These are phyloP conservation scores for Panicum hallii DNA, from an alignment of 202 grass and related monocot species.

Conservation along the genomic window DNA sequence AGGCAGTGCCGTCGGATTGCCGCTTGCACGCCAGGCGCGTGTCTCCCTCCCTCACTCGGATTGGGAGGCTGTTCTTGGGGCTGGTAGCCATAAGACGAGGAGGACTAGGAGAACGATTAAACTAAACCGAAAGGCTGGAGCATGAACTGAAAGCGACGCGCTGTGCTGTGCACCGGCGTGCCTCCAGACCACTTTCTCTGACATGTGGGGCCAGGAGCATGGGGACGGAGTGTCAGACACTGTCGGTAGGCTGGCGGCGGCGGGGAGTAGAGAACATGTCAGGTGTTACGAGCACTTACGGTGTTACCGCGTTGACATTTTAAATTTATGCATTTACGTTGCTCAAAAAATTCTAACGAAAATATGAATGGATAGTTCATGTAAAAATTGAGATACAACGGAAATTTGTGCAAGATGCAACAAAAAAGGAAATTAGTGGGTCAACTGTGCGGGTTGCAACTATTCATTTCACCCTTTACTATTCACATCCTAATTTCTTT, in stretches of 20 bases:
- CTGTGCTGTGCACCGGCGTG: neutral
- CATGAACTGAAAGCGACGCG: neutral
- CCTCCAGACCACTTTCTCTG: neutral
- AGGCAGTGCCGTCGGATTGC: neutral
- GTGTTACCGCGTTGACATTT: no score
- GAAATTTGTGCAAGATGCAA: no score
- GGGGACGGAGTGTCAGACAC: neutral
- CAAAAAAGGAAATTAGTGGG: no score
- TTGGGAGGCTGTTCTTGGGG: neutral
- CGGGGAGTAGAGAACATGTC: neutral
- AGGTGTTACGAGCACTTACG: no score
- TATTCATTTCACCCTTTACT: no score
- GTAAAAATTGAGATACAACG: no score
- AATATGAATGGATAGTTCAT: no score
- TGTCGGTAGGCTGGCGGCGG: neutral
- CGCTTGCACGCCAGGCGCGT: neutral
- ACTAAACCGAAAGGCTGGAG: conserved; percentile 18
- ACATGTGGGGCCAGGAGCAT: neutral
- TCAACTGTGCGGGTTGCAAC: no score
- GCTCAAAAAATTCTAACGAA: no score
- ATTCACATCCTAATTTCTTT: no score
- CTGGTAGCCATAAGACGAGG: neutral
- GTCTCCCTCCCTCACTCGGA: neutral
- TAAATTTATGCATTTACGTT: no score
- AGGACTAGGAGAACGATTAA: neutral